These are phyloP conservation scores for Leonotis leonurus DNA, from an alignment of 257 asterid genomes.

Conservation along the genomic window DNA sequence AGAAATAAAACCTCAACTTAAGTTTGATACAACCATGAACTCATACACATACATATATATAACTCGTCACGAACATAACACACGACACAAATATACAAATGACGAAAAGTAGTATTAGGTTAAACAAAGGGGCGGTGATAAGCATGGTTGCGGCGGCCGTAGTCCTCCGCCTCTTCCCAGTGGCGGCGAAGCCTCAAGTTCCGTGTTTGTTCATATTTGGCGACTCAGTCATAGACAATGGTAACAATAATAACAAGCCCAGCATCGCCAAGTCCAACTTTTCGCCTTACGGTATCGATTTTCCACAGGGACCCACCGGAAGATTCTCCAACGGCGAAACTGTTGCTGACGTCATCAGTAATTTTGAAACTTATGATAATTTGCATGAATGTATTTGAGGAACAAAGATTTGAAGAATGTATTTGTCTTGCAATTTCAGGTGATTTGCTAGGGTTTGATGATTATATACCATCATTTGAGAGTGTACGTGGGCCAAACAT, in stretches of 20 bases:
- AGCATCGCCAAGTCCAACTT: conserved; percentile 64
- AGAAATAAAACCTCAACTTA: no score
- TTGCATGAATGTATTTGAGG: no score
- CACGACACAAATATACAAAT: no score
- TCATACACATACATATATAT: no score
- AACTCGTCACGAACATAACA: no score
- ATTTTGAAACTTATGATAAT: not conserved
- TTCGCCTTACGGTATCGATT: conserved; percentile 71
- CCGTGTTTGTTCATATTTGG: conserved; percentile 70
- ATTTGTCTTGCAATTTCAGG: no score
- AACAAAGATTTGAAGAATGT: no score
- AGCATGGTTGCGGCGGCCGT: conserved; percentile 10
- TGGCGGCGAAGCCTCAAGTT: conserved; percentile 49
- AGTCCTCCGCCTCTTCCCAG: no score
- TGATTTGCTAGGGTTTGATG: conserved; percentile 58
- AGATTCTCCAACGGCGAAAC: conserved; percentile 66
- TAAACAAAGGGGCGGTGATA: no score
- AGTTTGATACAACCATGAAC: no score
- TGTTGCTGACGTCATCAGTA: conserved; percentile 57
- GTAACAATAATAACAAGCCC: conserved; percentile 51
- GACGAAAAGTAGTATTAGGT: no score
- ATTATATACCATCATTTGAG: conserved; percentile 51
- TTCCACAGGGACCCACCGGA: conserved; percentile 54
- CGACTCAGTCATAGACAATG: conserved; percentile 72
- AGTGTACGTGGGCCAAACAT: conserved; percentile 47